These are phyloP conservation scores for Eucalyptus guilfoylei DNA, from an alignment of 345 rosid species.

Conservation along the genomic window DNA sequence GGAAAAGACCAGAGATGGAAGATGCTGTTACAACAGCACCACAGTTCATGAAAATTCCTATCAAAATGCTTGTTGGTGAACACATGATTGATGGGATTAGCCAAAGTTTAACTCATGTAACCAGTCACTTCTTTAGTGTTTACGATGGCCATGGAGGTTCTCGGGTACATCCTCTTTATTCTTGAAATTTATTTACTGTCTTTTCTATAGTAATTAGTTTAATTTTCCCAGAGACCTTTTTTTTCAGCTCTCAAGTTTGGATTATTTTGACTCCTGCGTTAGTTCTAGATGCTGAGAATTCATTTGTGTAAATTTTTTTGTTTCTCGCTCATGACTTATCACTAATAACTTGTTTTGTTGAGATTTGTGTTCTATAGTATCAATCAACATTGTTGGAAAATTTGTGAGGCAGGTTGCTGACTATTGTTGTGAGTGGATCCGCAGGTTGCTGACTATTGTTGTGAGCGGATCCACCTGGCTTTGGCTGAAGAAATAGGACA, in stretches of 20 bases:
- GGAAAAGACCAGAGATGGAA: conserved; percentile 92
- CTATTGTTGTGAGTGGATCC: conserved; percentile 68
- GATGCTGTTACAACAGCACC: conserved; percentile 64
- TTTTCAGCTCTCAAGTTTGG: neutral
- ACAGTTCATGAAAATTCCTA: conserved; percentile 56
- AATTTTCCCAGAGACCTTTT: neutral
- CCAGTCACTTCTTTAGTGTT: conserved; percentile 83
- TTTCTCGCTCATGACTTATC: neutral
- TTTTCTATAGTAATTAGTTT: neutral
- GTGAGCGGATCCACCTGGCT: conserved; percentile 59
- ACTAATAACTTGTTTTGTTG: neutral
- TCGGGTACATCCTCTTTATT: conserved; percentile 33
- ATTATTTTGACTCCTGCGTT: neutral
- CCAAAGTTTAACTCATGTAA: conserved; percentile 55
- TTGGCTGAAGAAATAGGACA: conserved; percentile 61
- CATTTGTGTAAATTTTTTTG: neutral
- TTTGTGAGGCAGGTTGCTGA: conserved; percentile 71
- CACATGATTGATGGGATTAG: conserved; percentile 43
- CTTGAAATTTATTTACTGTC: neutral
- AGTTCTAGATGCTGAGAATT: neutral
- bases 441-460: conserved; percentile 95
- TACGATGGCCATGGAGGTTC: conserved; percentile 98
- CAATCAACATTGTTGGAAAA: neutral
- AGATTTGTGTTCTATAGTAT: conserved; percentile 1
- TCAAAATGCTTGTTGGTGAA: conserved; percentile 64